Percentiles rank a stretch among this genome's conserved stretches.
phyloP scores from a whole-genome alignment of 108 stramenopile species.

The Nitzschia sp. region DNA sequence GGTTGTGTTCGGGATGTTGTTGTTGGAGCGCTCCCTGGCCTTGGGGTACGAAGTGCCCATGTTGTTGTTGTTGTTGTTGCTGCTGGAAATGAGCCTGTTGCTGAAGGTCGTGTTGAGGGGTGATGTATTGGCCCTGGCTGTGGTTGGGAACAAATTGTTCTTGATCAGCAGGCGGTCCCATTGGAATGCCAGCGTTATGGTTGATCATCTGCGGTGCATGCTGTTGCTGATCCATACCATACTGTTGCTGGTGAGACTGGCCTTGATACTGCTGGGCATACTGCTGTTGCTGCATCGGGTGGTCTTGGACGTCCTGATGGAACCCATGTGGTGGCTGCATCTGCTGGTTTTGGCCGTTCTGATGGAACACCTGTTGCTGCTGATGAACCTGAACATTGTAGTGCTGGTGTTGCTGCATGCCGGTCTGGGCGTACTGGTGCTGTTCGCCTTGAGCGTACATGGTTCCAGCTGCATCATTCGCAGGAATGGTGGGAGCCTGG shows the following conservation, averaged over 20 bases:
- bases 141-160: too few relatives aligned
- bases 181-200: too few relatives aligned
- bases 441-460: background rate
- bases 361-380: background rate
- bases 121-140: too few relatives aligned
- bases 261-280: background rate
- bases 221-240: conserved; percentile 7
- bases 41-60: background rate
- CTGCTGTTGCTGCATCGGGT: background rate
- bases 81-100: too few relatives aligned
- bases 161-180: too few relatives aligned
- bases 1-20: conserved; percentile 12
- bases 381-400: background rate
- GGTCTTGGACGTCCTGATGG: background rate
- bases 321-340: background rate
- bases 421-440: background rate
- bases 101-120: too few relatives aligned
- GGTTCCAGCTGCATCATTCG: background rate
- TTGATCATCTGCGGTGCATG: conserved; percentile 14
- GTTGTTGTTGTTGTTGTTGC: too few relatives aligned
- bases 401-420: conserved; percentile 1
- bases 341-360: background rate
- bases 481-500: background rate
- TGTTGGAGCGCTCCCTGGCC: background rate
- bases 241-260: conserved; percentile 14